These are phyloP conservation scores for Magnolia changhungtana DNA, from an alignment of 164 flowering plant genomes.

Conservation along the genomic window DNA sequence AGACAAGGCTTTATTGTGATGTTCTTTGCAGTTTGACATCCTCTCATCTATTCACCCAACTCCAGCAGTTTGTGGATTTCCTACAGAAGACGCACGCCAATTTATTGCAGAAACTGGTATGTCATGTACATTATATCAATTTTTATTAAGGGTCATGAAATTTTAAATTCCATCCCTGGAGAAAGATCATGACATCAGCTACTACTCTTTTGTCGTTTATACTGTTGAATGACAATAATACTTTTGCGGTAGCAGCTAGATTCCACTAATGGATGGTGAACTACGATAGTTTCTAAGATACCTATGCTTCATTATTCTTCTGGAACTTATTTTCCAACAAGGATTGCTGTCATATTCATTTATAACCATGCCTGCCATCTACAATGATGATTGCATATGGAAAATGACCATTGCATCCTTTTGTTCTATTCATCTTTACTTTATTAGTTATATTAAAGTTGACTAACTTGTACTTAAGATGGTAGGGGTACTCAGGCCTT, in stretches of 20 bases:
- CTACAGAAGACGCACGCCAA: constrained; percentile 74
- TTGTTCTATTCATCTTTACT: not conserved
- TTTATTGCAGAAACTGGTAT: constrained; percentile 86
- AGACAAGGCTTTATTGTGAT: not conserved
- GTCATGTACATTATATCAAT: not conserved
- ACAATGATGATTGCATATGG: not conserved
- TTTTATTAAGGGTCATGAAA: not conserved
- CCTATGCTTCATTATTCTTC: constrained; percentile 1
- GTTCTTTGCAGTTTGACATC: constrained; percentile 62
- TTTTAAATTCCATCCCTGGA: not conserved
- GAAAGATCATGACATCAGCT: no score
- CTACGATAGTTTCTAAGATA: not conserved
- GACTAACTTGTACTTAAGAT: no score
- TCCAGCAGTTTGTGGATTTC: constrained; percentile 97
- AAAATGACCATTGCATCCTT: not conserved
- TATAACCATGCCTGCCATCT: not conserved
- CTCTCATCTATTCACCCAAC: constrained; percentile 88
- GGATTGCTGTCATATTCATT: not conserved
- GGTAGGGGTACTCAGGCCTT: no score
- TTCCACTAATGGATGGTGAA: not conserved
- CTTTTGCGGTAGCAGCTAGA: no score
- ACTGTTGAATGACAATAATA: no score
- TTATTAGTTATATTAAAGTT: no score
- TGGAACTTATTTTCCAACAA: not conserved
- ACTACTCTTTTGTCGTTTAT: no score